phyloP scores from a whole-genome alignment of 2,329 filamentous ascomycete species.

The Pseudophaeomoniella oleicola region DNA sequence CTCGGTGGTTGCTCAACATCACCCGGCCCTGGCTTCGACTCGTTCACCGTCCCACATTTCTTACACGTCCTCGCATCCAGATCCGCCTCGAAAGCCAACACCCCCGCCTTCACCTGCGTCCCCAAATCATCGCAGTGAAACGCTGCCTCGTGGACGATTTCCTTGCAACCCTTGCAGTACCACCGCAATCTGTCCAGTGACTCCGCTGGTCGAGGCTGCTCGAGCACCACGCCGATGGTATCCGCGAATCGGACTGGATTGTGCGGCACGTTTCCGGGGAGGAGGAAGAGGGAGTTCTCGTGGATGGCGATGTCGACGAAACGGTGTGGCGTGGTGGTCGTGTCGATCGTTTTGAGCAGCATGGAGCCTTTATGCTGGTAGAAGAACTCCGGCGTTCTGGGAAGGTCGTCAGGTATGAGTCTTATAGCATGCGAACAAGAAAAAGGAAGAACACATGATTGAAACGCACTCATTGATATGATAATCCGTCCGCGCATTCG shows the following conservation, averaged over 20 bases:
- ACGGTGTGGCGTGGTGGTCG: conserved; percentile 28
- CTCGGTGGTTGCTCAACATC: conserved; percentile 27
- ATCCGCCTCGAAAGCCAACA: conserved; percentile 63
- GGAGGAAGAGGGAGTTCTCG: conserved; percentile 85
- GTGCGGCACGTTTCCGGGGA: conserved; percentile 85
- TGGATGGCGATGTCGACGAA: conserved; percentile 81
- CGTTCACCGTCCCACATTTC: conserved; percentile 61
- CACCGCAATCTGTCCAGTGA: conserved; percentile 70
- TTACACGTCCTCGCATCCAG: conserved; percentile 58
- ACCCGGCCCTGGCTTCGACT: conserved; percentile 28
- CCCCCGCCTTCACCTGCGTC: conserved; percentile 85
- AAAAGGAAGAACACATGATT: not conserved
- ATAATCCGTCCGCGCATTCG: conserved; percentile 92
- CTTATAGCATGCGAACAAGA: not conserved
- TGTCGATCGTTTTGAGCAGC: conserved; percentile 81
- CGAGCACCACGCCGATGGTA: conserved; percentile 82
- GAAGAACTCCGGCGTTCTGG: conserved; percentile 86
- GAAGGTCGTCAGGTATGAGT: not conserved
- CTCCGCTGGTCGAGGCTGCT: conserved; percentile 60
- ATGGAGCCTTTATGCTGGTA: conserved; percentile 90
- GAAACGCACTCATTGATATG: conserved; percentile 60
- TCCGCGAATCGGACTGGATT: conserved; percentile 87
- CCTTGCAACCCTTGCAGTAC: conserved; percentile 65
- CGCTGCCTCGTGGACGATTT: conserved; percentile 66
- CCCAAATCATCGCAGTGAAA: conserved; percentile 87